These are phyloP conservation scores for Ascochyta rabiei DNA, from an alignment of 2,329 filamentous ascomycete genomes.

Conservation along the genomic window DNA sequence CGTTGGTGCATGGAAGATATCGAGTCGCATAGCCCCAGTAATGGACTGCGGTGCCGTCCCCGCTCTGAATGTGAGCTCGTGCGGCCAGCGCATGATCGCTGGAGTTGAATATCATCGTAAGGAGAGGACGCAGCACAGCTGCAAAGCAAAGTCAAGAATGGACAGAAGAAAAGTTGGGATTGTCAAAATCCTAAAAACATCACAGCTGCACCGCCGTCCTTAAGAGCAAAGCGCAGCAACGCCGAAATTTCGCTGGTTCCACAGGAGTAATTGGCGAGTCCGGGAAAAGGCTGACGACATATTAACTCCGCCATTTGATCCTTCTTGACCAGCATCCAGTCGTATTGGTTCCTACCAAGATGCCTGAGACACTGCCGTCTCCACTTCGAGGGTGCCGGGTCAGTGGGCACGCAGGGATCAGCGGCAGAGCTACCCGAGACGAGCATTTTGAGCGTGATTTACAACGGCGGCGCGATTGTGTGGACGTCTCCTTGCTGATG, in stretches of 20 bases:
- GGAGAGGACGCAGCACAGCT: slow-evolving; percentile 15
- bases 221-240: background rate
- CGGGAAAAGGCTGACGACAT: background rate
- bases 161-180: background rate
- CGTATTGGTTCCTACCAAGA: slow-evolving; percentile 5
- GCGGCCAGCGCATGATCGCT: slow-evolving; percentile 6
- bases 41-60: background rate
- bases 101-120: slow-evolving; percentile 9
- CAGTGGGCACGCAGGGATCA: slow-evolving; percentile 1
- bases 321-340: slow-evolving; percentile 3
- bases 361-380: slow-evolving; percentile 6
- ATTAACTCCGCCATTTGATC: slow-evolving; percentile 3
- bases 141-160: slow-evolving; percentile 3
- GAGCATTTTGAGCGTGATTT: background rate
- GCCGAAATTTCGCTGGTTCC: slow-evolving; percentile 8
- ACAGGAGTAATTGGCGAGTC: slow-evolving; percentile 1
- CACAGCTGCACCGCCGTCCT: background rate
- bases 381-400: slow-evolving; percentile 5
- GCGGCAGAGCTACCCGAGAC: slow-evolving; percentile 5
- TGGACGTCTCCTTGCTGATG: background rate
- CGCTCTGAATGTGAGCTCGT: slow-evolving; percentile 9
- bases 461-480: background rate
- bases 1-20: slow-evolving; percentile 61
- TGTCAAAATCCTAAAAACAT: background rate
- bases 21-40: slow-evolving; percentile 63